A percentile compares a stretch with the other conserved stretches of the same genome.
Evolutionary conservation across 2,329 filamentous ascomycete genomes (phyloP).

Genomic region (Stagonosporopsis rhizophila): DNA sequence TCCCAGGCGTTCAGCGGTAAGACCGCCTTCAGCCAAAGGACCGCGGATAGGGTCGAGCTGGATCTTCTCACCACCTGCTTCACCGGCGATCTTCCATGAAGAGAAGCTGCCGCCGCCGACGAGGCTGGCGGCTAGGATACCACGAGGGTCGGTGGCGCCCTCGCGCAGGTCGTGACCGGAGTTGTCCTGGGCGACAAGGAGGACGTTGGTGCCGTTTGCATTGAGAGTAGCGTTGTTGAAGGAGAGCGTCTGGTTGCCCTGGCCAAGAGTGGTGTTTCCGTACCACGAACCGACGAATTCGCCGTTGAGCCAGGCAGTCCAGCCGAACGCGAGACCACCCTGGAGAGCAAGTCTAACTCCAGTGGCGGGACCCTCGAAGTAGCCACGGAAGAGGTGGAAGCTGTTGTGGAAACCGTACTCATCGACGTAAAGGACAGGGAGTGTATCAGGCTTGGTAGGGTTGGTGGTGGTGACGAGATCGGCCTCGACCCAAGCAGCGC

Average conservation of each 20-base stretch:
- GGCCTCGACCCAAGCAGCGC: conserved; percentile 53
- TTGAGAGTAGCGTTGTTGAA: conserved; percentile 60
- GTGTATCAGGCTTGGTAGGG: conserved; percentile 47
- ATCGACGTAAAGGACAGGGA: conserved; percentile 52
- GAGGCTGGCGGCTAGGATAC: conserved; percentile 62
- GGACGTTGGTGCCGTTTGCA: conserved; percentile 51
- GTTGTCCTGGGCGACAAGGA: conserved; percentile 67
- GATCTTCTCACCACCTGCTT: conserved; percentile 58
- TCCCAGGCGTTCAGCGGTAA: conserved; percentile 65
- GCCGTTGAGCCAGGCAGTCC: conserved; percentile 65
- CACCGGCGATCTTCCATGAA: conserved; percentile 66
- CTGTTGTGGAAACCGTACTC: conserved; percentile 54
- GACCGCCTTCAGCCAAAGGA: conserved; percentile 64
- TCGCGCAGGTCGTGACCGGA: conserved; percentile 65
- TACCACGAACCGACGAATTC: conserved; percentile 63
- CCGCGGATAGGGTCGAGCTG: conserved; percentile 65
- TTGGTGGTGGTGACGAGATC: conserved; percentile 49
- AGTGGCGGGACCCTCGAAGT: conserved; percentile 49
- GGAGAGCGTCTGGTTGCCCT: conserved; percentile 53
- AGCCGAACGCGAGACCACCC: conserved; percentile 64
- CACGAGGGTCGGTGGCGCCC: conserved; percentile 58
- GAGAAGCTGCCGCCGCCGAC: conserved; percentile 55
- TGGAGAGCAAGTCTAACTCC: conserved; percentile 60
- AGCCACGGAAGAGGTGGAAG: conserved; percentile 53
- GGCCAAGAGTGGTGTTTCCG: conserved; percentile 54